Evolutionary conservation across 164 flowering plant genomes (phyloP).

Genomic region (Nymphaea colorata): DNA sequence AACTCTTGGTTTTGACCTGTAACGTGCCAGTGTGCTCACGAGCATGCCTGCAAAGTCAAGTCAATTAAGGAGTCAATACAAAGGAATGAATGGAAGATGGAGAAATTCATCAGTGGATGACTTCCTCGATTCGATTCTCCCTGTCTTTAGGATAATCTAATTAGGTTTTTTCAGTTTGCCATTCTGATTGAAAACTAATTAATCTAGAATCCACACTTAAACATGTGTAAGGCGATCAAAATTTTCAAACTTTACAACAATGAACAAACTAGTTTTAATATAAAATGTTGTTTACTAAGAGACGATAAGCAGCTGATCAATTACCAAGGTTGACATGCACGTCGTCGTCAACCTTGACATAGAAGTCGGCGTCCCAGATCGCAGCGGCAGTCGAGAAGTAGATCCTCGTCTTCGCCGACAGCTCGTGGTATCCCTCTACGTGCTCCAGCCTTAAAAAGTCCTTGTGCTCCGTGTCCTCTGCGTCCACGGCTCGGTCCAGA

Average conservation of each 20-base stretch:
- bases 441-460: conserved; percentile 71
- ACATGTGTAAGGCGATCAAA: too few relatives aligned
- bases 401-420: conserved; percentile 64
- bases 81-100: not conserved
- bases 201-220: too few relatives aligned
- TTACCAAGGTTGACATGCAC: conserved; percentile 66
- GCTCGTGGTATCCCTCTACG: conserved; percentile 74
- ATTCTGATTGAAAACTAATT: too few relatives aligned
- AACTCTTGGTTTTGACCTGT: conserved; percentile 41
- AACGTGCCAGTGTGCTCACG: conserved; percentile 27
- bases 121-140: not conserved
- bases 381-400: conserved; percentile 58
- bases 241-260: too few relatives aligned
- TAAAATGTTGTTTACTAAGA: not conserved
- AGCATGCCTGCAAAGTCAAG: conserved; percentile 34
- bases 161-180: not conserved
- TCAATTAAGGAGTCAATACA: not conserved
- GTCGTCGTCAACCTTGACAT: conserved; percentile 81
- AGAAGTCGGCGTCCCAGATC: conserved; percentile 82
- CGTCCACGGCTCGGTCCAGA: conserved; percentile 52
- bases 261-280: too few relatives aligned
- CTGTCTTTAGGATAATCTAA: not conserved
- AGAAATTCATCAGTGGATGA: not conserved
- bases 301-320: not conserved
- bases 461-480: conserved; percentile 42